Percentiles rank a stretch among this genome's conserved stretches.
phyloP scores from a whole-genome alignment of 306 rosid genomes.

The Trifolium pratense region DNA sequence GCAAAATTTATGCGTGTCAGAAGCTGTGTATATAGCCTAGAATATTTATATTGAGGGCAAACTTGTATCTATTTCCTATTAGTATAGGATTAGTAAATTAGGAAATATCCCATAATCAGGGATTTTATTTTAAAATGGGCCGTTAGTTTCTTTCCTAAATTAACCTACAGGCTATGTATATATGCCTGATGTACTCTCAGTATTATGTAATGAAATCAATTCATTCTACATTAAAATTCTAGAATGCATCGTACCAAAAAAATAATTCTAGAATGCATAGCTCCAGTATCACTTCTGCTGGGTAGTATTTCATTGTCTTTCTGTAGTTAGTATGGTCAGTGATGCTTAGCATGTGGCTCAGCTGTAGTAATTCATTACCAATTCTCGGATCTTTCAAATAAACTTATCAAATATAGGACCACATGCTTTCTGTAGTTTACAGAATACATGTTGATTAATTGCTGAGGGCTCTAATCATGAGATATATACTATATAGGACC shows the following conservation, averaged over 20 bases:
- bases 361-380: not conserved
- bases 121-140: not conserved
- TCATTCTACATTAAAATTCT: not conserved
- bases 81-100: not conserved
- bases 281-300: not conserved
- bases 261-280: not conserved
- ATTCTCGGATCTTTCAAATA: constrained; percentile 8
- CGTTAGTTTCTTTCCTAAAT: not conserved
- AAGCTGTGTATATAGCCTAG: not conserved
- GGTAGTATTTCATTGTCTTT: constrained; percentile 14
- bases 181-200: not conserved
- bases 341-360: constrained; percentile 12
- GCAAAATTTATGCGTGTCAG: not conserved
- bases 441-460: not conserved
- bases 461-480: not conserved
- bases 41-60: not conserved
- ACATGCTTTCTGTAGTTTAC: not conserved
- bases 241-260: no score
- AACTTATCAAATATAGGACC: not conserved
- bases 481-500: not conserved
- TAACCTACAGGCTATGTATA: not conserved
- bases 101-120: constrained; percentile 1
- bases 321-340: not conserved
- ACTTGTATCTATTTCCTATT: not conserved
- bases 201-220: not conserved